Base-by-base conservation (phyloP, 805 yeast species). In the Barnettozyma sp. region DNA sequence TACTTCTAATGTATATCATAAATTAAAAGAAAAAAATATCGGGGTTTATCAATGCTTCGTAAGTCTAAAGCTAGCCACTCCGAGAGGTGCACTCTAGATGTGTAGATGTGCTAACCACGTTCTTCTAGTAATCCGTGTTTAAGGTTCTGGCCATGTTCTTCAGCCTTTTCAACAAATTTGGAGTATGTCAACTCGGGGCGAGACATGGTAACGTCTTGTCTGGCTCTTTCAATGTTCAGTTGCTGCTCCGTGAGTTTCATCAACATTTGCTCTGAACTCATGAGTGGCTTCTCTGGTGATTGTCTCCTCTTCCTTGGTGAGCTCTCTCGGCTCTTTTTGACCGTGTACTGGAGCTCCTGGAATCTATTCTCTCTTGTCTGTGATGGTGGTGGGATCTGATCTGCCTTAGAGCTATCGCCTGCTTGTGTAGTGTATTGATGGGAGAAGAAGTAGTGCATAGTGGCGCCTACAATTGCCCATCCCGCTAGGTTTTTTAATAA, bases 81-180 rank as follows among this genome's bases (percentile, higher is more conserved):
- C n/a, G n/a, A n/a, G n/a, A n/a, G n/a, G n/a, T n/a, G n/a, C n/a
- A n/a, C n/a, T n/a, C n/a, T n/a, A n/a, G n/a, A n/a, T n/a, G n/a
- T n/a, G n/a, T n/a, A n/a, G n/a, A n/a, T n/a, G n/a, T n/a, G n/a
- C n/a, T n/a, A n/a, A n/a, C n/a, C n/a, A n/a, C 14, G 8, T 7
- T 25, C 27, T n/a, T 25, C 27, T 12, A n/a, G 13, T 25, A 12
- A 12, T 22, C 12, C 11, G 24, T 22, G 11, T 22, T 27, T 18
- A 6, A 5, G 6, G 19, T 27, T n/a, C 20, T 41, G 26, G 22
- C 44, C 44, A 11, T 36, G 33, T n/a, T 48, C 52, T 17, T 35
- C 41, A 2, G 55, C 57, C 12, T 35, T 41, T 6, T 41, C 48
- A 36, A 53, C 39, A 30, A 50, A 53, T n/a, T 39, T 35, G 15